These are phyloP conservation scores for Ophiostoma himal-ulmi DNA, from an alignment of 2,329 filamentous ascomycete species.

Conservation along the genomic window DNA sequence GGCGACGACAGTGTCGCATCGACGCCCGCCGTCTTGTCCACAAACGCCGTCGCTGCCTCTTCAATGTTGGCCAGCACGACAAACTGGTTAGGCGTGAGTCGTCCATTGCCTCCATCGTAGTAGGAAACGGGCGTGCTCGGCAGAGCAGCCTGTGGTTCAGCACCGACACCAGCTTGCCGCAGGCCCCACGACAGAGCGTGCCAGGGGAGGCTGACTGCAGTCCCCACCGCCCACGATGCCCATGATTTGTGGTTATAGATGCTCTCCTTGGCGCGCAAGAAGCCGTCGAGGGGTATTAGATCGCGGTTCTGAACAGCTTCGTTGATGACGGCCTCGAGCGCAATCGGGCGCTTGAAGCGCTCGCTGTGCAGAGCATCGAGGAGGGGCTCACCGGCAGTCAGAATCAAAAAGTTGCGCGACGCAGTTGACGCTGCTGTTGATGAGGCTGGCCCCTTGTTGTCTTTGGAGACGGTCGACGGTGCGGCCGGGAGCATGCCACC, in stretches of 20 bases:
- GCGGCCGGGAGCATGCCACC: slow-evolving; percentile 32
- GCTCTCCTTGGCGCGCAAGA: slow-evolving; percentile 58
- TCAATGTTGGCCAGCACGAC: slow-evolving; percentile 61
- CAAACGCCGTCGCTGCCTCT: slow-evolving; percentile 51
- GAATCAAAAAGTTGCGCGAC: slow-evolving; percentile 44
- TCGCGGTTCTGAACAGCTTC: slow-evolving; percentile 66
- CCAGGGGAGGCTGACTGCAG: slow-evolving; percentile 66
- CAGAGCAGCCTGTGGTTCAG: slow-evolving; percentile 17
- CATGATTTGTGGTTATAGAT: slow-evolving; percentile 63
- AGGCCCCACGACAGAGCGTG: slow-evolving; percentile 69
- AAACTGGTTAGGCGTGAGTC: slow-evolving; percentile 46
- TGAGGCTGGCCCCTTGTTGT: not conserved
- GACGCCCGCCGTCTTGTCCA: slow-evolving; percentile 38
- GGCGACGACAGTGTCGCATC: slow-evolving; percentile 39
- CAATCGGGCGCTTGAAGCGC: slow-evolving; percentile 75
- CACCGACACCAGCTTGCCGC: slow-evolving; percentile 43
- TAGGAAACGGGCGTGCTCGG: not conserved
- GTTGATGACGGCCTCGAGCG: slow-evolving; percentile 67
- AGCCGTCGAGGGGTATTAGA: slow-evolving; percentile 65
- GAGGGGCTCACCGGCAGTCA: slow-evolving; percentile 57
- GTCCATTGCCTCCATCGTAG: not conserved
- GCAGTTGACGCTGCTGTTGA: slow-evolving; percentile 25
- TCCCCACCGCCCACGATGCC: slow-evolving; percentile 63
- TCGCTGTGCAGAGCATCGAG: slow-evolving; percentile 65
- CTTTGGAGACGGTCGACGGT: not conserved